Base-by-base conservation (phyloP, 768 basidiomycete genomes). In the Hemileccinum rubropunctum region DNA sequence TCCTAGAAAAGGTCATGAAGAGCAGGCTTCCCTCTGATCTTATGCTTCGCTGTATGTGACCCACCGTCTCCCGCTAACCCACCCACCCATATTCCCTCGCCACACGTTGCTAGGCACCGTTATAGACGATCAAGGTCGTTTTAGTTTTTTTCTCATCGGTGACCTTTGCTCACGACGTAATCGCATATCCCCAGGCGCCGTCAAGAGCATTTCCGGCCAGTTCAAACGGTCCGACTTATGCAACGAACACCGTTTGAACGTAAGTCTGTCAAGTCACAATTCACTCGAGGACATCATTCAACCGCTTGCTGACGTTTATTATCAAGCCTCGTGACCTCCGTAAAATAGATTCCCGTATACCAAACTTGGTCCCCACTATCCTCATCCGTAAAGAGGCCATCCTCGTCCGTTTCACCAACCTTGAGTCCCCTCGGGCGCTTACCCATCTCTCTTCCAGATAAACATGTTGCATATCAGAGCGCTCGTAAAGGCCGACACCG, bases 381-480 rank as follows among this genome's bases (percentile, higher is more conserved):
- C 80, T 98, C 49, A 81, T 88, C 45, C 80, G 95, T 56, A 87
- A 84, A 61, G 86, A 91, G 69, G 91, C 89, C 41, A 83, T 98
- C 57, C 76, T 98, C 53, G 91, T 91, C 65, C 50, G 83, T 76
- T 41, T n/a, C 41, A 9, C 42, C 21, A 13, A 5, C 15, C 23
- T 10, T 32, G 39, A 42, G 14, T 18, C 41, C 10, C 27, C 32
- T 37, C 45, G 3, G 26, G 45, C 56, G 47, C 55, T 51, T 47
- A 49, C 56, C 58, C 52, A 52, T 39, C 21, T 21, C 21, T 21
- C 40, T 35, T 4, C 41, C 58, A 93, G 90, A 77, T 97, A 42
- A 98, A 95, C 61, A 88, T 98, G 36, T 80, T 98, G 28, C 95
- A 98, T 62, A 92, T 98, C 42, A 83, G 95, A 45, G 94, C 93